phyloP scores from a whole-genome alignment of 2,329 filamentous ascomycete species.

The Trichophyton rubrum region DNA sequence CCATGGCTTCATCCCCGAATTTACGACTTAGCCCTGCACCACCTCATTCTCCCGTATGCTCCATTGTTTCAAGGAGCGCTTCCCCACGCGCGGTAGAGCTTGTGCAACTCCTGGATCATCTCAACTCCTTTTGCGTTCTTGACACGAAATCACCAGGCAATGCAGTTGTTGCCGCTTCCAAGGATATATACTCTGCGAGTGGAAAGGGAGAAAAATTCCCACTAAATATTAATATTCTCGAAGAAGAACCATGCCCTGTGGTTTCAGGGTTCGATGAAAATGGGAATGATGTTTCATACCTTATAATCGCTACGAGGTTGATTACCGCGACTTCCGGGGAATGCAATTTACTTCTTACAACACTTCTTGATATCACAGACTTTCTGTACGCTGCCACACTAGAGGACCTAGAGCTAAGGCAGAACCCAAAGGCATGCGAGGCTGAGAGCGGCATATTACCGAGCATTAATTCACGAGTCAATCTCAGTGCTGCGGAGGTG shows the following conservation, averaged over 20 bases:
- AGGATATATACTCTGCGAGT: slow-evolving; percentile 14
- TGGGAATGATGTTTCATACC: slow-evolving; percentile 17
- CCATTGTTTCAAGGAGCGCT: background rate
- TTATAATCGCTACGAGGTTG: slow-evolving; percentile 18
- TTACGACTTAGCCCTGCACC: background rate
- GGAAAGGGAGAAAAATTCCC: slow-evolving; percentile 18
- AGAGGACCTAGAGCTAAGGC: slow-evolving; percentile 13
- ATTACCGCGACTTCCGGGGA: slow-evolving; percentile 15
- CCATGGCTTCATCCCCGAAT: background rate
- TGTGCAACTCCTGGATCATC: slow-evolving; percentile 16
- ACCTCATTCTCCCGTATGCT: background rate
- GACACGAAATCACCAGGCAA: slow-evolving; percentile 14
- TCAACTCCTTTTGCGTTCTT: slow-evolving; percentile 20
- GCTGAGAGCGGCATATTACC: background rate
- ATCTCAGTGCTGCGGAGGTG: background rate
- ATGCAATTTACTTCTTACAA: slow-evolving; percentile 16
- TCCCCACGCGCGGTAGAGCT: background rate
- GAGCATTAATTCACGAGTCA: background rate
- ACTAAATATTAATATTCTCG: slow-evolving; percentile 15
- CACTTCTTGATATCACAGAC: slow-evolving; percentile 20
- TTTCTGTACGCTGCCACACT: slow-evolving; percentile 18
- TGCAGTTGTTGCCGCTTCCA: slow-evolving; percentile 17
- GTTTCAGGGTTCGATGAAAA: slow-evolving; percentile 16
- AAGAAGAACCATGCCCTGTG: slow-evolving; percentile 16
- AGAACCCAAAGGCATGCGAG: background rate